phyloP scores from a whole-genome alignment of 768 basidiomycete genomes.

The Fibroporia radiculosa region DNA sequence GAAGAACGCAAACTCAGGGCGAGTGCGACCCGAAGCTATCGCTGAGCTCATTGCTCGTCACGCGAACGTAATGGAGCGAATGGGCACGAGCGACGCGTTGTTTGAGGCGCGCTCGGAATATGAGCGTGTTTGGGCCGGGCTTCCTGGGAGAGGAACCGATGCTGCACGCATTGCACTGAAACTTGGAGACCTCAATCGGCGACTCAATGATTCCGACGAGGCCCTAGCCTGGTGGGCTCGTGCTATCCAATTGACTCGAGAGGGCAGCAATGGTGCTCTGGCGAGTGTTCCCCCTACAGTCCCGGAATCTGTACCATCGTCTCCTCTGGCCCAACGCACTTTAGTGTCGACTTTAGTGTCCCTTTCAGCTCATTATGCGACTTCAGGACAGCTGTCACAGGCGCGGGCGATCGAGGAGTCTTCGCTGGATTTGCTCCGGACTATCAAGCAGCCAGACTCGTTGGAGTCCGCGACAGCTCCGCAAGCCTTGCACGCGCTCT shows the following conservation, averaged over 20 bases:
- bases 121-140: conserved; percentile 47
- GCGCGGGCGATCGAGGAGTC: conserved; percentile 52
- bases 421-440: conserved; percentile 46
- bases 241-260: conserved; percentile 40
- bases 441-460: conserved; percentile 40
- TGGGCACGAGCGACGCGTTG: conserved; percentile 44
- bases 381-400: conserved; percentile 42
- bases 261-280: conserved; percentile 17
- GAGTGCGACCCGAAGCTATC: conserved; percentile 43
- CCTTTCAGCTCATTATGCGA: conserved; percentile 64
- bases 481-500: conserved; percentile 55
- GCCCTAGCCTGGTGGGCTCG: conserved; percentile 66
- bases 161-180: conserved; percentile 54
- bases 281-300: conserved; percentile 18
- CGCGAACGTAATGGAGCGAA: conserved; percentile 50
- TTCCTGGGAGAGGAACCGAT: conserved; percentile 31
- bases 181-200: conserved; percentile 57
- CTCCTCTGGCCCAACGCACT: conserved; percentile 57
- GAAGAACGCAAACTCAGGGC: conserved; percentile 27
- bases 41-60: conserved; percentile 47
- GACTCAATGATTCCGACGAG: conserved; percentile 42
- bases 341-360: conserved; percentile 56
- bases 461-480: conserved; percentile 40
- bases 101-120: conserved; percentile 50
- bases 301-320: conserved; percentile 37